Evolutionary conservation across 371 early-diverging fungal species (phyloP), one percentile per base, ranked within the genome.

Genomic region (Actinomucor elegans): DNA sequence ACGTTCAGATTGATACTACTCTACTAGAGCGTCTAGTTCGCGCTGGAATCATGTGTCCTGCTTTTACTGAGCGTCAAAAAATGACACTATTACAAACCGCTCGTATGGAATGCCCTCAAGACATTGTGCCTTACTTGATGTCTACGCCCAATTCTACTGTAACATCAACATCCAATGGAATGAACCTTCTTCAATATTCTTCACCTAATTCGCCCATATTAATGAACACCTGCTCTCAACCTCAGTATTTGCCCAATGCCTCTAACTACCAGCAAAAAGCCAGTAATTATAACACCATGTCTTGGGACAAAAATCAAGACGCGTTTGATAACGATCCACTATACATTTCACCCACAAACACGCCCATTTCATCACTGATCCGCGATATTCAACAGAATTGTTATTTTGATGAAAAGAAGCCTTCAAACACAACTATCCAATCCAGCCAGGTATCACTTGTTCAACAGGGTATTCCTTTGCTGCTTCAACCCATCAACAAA

Each of bases 1-100:
- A 77, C 58, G 78, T 78, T 26, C 83, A 83, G 15, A 85, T 87
- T 32, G 83, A 85, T 17, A 64, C 78, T 0, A 81, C 81, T 2
- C 60, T 90, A 20, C 46, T 87, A 34, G 77, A 68, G 23, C 67
- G 90, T 1, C 53, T 90, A 52, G 72, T 81, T 5, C 79, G 87
- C 3, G 74, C 84, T 10, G 84, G 85, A 5, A 71, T 91, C 41
- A 71, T 86, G 60, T 86, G 85, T 2, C 87, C 89, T 4, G 82
- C 85, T 0, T 91, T 91, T 48, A 91, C 89, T 0, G 89, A 89
- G 46, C 71, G 82, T 35, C 91, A 91, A 55, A 91, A 89, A 58
- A 52, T 69, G 20, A 84, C 83, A 46, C 66, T 91, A 11, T 65
- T 90, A 6, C 77, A 81, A 44, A 70, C 67, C 6, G 66, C 74